A percentile compares a stretch with the other conserved stretches of the same genome.
These are phyloP conservation scores for Huntiella moniliformis DNA, from an alignment of 2,329 filamentous ascomycete species.

Conservation along the genomic window DNA sequence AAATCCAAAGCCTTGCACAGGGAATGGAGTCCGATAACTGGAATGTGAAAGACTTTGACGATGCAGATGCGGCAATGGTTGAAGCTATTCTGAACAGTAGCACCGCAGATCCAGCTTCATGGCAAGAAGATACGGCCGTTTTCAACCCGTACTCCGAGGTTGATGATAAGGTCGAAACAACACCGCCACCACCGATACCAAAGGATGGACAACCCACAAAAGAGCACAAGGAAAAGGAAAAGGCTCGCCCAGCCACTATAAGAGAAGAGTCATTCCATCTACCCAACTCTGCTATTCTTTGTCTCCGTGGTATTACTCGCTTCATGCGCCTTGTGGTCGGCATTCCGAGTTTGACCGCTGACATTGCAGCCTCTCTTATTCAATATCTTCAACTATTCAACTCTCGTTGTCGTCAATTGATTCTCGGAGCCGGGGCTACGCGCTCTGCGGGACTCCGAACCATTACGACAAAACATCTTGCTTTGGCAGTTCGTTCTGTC, in stretches of 20 bases:
- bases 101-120: slow-evolving; percentile 48
- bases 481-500: slow-evolving; percentile 74
- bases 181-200: slow-evolving; percentile 21
- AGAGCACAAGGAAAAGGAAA: slow-evolving; percentile 36
- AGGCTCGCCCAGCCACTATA: slow-evolving; percentile 53
- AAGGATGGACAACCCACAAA: slow-evolving; percentile 33
- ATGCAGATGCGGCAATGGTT: slow-evolving; percentile 41
- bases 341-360: slow-evolving; percentile 75
- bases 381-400: slow-evolving; percentile 89
- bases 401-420: slow-evolving; percentile 86
- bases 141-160: slow-evolving; percentile 30
- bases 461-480: slow-evolving; percentile 89
- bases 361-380: slow-evolving; percentile 61
- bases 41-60: slow-evolving; percentile 57
- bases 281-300: slow-evolving; percentile 63
- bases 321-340: slow-evolving; percentile 69
- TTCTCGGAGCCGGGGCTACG: slow-evolving; percentile 84
- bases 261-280: slow-evolving; percentile 75
- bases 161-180: slow-evolving; percentile 19
- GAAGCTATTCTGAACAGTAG: slow-evolving; percentile 48
- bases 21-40: slow-evolving; percentile 67
- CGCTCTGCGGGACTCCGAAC: slow-evolving; percentile 79
- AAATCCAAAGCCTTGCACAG: slow-evolving; percentile 56
- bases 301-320: slow-evolving; percentile 61
- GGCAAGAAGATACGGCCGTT: slow-evolving; percentile 42